phyloP scores from a whole-genome alignment of 148 eudicot genomes.

The Rhododendron mucronatum region DNA sequence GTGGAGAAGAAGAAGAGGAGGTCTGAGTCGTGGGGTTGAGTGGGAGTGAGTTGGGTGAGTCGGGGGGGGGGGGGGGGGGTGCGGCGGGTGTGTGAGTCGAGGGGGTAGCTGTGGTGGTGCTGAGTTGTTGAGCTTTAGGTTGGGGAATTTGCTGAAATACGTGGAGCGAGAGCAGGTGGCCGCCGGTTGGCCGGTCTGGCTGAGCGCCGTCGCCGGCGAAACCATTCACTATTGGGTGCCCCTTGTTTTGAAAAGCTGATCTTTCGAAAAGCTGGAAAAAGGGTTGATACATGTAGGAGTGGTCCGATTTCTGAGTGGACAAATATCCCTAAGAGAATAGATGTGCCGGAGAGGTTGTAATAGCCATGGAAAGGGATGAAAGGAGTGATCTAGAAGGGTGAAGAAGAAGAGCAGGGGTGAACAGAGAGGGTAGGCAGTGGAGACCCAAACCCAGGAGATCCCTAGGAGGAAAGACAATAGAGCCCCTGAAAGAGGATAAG shows the following conservation, averaged over 20 bases:
- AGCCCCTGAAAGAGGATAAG: no score
- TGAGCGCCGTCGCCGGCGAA: constrained; percentile 88
- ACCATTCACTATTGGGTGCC: constrained; percentile 97
- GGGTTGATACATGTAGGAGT: constrained; percentile 16
- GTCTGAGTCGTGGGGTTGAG: constrained; percentile 38
- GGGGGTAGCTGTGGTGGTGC: constrained; percentile 27
- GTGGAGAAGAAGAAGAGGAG: constrained; percentile 32
- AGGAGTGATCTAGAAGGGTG: no score
- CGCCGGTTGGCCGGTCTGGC: constrained; percentile 99
- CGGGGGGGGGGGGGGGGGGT: no score
- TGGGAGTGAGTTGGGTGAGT: constrained; percentile 49
- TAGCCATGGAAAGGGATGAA: no score
- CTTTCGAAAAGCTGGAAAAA: constrained; percentile 54
- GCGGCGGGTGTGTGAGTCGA: no score
- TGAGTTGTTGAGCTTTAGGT: constrained; percentile 76
- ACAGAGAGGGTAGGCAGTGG: no score
- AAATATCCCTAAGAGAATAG: no score
- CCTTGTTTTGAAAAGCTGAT: constrained; percentile 43
- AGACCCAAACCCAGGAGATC: no score
- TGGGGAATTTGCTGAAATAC: constrained; percentile 73
- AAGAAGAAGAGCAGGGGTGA: no score
- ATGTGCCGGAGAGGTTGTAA: no score
- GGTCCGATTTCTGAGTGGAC: no score
- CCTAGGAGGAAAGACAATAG: no score
- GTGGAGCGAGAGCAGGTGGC: constrained; percentile 82